These are phyloP conservation scores for Dendrobium catenatum DNA, from an alignment of 106 monocot genomes.

Conservation along the genomic window DNA sequence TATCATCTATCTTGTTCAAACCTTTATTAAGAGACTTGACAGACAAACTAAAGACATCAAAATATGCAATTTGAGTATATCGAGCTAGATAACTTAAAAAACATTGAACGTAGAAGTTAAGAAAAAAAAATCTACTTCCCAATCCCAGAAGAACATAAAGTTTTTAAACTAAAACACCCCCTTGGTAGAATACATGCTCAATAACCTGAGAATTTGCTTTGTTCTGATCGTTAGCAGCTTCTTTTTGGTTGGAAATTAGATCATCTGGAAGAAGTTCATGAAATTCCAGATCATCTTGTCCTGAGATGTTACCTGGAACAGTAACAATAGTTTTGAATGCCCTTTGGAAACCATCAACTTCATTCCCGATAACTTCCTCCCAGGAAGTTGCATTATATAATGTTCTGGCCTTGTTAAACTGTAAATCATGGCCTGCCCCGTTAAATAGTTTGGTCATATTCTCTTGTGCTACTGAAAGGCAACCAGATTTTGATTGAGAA, in stretches of 20 bases:
- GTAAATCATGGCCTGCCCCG: constrained; percentile 29
- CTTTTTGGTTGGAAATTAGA: constrained; percentile 10
- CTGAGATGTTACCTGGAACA: constrained; percentile 9
- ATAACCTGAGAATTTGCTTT: not conserved
- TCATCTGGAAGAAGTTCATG: constrained; percentile 19
- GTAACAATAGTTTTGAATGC: constrained; percentile 22
- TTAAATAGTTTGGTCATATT: constrained; percentile 32
- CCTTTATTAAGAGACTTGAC: not conserved
- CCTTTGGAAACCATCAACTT: constrained; percentile 16
- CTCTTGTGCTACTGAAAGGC: constrained; percentile 31
- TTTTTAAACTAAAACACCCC: not conserved
- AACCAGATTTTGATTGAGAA: constrained; percentile 25
- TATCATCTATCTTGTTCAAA: too few relatives aligned
- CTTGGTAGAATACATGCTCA: not conserved
- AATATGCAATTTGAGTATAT: not conserved
- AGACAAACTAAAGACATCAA: not conserved
- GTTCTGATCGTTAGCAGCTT: not conserved
- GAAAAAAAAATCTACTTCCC: not conserved
- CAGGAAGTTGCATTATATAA: constrained; percentile 39
- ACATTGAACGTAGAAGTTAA: not conserved
- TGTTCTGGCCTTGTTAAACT: constrained; percentile 27
- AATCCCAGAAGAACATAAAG: not conserved
- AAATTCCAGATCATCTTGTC: constrained; percentile 17
- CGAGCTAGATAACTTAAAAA: not conserved
- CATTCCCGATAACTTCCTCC: constrained; percentile 41